These are phyloP conservation scores for Ogataea paradorogensis DNA, from an alignment of 805 yeast species.

Conservation along the genomic window DNA sequence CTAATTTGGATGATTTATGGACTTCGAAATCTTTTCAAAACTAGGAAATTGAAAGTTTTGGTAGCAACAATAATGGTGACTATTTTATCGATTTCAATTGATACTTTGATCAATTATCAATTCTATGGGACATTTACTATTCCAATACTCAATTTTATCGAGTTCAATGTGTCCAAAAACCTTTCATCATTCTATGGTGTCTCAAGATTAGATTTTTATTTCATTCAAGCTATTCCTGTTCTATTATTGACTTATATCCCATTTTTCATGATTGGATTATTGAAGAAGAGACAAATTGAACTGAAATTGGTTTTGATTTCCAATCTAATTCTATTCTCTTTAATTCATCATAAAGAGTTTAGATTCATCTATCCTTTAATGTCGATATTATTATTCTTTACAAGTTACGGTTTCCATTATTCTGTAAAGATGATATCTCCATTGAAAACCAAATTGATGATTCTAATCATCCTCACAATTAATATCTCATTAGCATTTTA, in stretches of 20 bases:
- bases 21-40: slow-evolving; percentile 20
- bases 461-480: slow-evolving; percentile 6
- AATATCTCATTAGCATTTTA: slow-evolving; percentile 21
- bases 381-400: slow-evolving; percentile 61
- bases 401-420: slow-evolving; percentile 40
- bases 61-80: slow-evolving; percentile 7
- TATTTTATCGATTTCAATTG: slow-evolving; percentile 33
- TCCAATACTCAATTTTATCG: slow-evolving; percentile 67
- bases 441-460: slow-evolving; percentile 7
- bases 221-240: slow-evolving; percentile 80
- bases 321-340: slow-evolving; percentile 57
- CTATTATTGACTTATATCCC: slow-evolving; percentile 68
- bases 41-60: slow-evolving; percentile 7
- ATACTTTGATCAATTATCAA: slow-evolving; percentile 48
- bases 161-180: slow-evolving; percentile 73
- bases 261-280: slow-evolving; percentile 45
- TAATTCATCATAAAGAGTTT: slow-evolving; percentile 82
- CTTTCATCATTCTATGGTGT: slow-evolving; percentile 81
- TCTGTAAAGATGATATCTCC: slow-evolving; percentile 7
- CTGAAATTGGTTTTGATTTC: slow-evolving; percentile 31
- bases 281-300: slow-evolving; percentile 13
- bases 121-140: slow-evolving; percentile 57
- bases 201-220: slow-evolving; percentile 81
- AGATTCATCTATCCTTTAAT: slow-evolving; percentile 83
- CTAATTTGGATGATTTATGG: slow-evolving; percentile 75